A percentile compares a stretch with the other conserved stretches of the same genome.
phyloP scores from a whole-genome alignment of 2,329 filamentous ascomycete species.

The Monosporascus sp. region DNA sequence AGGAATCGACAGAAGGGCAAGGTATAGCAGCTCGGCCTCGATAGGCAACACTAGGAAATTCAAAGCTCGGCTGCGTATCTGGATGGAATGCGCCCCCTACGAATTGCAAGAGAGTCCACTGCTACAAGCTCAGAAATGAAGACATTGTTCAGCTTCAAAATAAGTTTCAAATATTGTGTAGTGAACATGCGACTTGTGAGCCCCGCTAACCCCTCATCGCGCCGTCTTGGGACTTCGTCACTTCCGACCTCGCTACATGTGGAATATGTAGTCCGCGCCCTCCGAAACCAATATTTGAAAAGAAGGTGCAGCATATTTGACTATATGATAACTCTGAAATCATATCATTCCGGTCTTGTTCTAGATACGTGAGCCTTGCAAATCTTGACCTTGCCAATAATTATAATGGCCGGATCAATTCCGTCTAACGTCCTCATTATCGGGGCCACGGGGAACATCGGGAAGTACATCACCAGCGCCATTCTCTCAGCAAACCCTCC shows the following conservation, averaged over 20 bases:
- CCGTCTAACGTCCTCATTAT: conserved; percentile 27
- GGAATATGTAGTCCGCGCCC: not conserved
- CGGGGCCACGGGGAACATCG: conserved; percentile 29
- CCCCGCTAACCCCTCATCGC: not conserved
- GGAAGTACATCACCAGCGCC: conserved; percentile 28
- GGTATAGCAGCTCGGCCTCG: too few relatives aligned
- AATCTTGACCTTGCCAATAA: not conserved
- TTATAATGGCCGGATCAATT: conserved; percentile 12
- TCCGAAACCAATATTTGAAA: too few relatives aligned
- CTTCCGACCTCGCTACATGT: not conserved
- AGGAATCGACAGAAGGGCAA: too few relatives aligned
- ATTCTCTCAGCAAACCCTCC: conserved; percentile 26
- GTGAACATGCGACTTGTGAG: not conserved
- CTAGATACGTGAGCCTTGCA: not conserved
- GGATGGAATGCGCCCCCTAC: too few relatives aligned
- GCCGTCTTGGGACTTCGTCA: not conserved
- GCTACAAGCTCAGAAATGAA: too few relatives aligned
- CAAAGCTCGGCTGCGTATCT: too few relatives aligned
- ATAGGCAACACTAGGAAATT: too few relatives aligned
- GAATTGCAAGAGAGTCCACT: too few relatives aligned
- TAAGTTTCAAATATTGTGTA: not conserved
- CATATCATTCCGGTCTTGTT: not conserved
- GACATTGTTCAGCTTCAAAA: too few relatives aligned
- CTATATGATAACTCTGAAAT: too few relatives aligned
- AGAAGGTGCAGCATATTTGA: too few relatives aligned